Percentiles rank a stretch among this genome's conserved stretches.
Evolutionary conservation across 2,329 filamentous ascomycete genomes (phyloP).

Genomic region (Pseudocercospora macadamiae): DNA sequence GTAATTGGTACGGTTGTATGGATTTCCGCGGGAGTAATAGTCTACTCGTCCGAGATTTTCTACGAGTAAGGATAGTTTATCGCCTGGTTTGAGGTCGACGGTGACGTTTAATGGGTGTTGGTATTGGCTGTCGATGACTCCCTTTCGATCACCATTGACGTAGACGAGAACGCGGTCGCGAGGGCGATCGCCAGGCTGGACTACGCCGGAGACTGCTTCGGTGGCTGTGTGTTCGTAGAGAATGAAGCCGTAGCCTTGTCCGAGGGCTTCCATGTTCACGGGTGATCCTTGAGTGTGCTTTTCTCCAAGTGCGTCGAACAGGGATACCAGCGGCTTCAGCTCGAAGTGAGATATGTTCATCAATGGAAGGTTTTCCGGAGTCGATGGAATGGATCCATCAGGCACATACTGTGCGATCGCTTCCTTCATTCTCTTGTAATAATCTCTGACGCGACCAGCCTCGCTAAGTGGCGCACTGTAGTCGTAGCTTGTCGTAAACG

Average conservation of each 20-base stretch:
- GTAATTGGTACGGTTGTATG: conserved; percentile 25
- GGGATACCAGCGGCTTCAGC: conserved; percentile 39
- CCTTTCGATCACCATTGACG: conserved; percentile 46
- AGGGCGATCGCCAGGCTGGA: conserved; percentile 49
- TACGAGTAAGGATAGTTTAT: conserved; percentile 49
- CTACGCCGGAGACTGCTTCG: background rate
- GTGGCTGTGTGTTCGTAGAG: conserved; percentile 15
- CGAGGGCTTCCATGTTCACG: conserved; percentile 15
- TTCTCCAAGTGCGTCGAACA: background rate
- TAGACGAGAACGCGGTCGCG: conserved; percentile 54
- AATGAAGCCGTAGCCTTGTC: conserved; percentile 16
- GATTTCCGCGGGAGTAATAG: conserved; percentile 45
- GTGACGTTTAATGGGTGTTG: conserved; percentile 43
- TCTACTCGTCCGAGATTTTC: conserved; percentile 58
- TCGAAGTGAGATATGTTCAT: conserved; percentile 42
- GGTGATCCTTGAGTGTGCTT: background rate
- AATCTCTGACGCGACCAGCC: conserved; percentile 50
- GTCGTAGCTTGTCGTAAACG: conserved; percentile 55
- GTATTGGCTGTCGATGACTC: conserved; percentile 55
- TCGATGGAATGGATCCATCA: conserved; percentile 42
- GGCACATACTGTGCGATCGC: conserved; percentile 43
- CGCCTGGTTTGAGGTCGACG: conserved; percentile 44
- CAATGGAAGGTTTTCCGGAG: conserved; percentile 40
- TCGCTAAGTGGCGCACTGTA: conserved; percentile 57
- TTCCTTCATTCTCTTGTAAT: conserved; percentile 48